Percentiles rank a stretch among this genome's conserved stretches.
phyloP scores from a whole-genome alignment of 2,329 filamentous ascomycete species.

The Venturia oleaginea region DNA sequence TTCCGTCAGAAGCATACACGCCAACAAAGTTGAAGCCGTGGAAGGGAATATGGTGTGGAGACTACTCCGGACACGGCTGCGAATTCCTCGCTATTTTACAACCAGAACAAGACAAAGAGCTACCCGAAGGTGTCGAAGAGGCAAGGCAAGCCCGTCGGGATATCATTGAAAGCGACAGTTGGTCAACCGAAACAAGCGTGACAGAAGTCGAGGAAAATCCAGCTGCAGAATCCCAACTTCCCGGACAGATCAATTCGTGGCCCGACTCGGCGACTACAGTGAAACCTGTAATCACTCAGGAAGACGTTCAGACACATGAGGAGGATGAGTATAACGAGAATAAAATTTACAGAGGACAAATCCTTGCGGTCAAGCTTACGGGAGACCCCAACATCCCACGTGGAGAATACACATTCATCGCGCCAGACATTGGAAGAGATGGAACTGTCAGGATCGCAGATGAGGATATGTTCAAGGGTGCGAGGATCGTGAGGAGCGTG shows the following conservation, averaged over 20 bases:
- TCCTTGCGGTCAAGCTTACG: conserved; percentile 46
- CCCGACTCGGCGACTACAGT: neutral
- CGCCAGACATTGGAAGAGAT: conserved; percentile 61
- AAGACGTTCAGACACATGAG: neutral
- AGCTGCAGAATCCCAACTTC: neutral
- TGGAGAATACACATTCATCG: conserved; percentile 74
- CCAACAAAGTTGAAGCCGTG: conserved; percentile 73
- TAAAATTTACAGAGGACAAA: neutral
- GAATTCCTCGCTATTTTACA: conserved; percentile 83
- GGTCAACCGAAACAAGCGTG: conserved; percentile 17
- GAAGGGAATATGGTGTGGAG: conserved; percentile 85
- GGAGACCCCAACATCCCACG: conserved; percentile 85
- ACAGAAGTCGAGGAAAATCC: neutral
- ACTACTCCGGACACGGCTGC: conserved; percentile 79
- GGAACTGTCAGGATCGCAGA: conserved; percentile 57
- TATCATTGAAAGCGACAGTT: conserved; percentile 25
- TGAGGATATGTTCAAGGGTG: conserved; percentile 63
- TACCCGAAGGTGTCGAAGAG: conserved; percentile 3
- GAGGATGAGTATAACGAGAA: neutral
- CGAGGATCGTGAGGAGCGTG: conserved; percentile 60
- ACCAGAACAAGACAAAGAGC: conserved; percentile 40
- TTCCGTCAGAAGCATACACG: conserved; percentile 67
- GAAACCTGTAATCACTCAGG: neutral
- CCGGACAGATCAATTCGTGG: neutral
- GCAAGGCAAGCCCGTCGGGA: conserved; percentile 18